These are phyloP conservation scores for Kwoniella botswanensis DNA, from an alignment of 768 basidiomycete genomes.

Conservation along the genomic window DNA sequence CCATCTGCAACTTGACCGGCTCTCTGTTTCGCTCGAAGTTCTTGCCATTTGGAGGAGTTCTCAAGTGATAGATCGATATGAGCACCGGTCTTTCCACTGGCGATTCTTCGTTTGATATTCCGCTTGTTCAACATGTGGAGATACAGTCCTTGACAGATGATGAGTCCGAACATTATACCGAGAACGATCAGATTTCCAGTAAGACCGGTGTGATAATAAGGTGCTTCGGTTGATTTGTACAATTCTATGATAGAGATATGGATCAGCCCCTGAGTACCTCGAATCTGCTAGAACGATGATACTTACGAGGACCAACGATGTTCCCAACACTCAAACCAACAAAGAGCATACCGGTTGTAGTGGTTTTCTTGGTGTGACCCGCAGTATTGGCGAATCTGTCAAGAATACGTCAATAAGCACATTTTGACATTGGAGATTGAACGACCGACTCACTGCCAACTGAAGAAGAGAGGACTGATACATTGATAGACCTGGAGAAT, in stretches of 20 bases:
- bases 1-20: slow-evolving; percentile 18
- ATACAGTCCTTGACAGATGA: slow-evolving; percentile 19
- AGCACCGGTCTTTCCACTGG: slow-evolving; percentile 23
- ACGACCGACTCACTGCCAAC: slow-evolving; percentile 20
- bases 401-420: too few relatives aligned
- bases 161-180: slow-evolving; percentile 9
- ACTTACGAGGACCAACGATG: slow-evolving; percentile 30
- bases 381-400: slow-evolving; percentile 29
- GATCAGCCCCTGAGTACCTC: not conserved
- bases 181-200: slow-evolving; percentile 21
- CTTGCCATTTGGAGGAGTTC: slow-evolving; percentile 14
- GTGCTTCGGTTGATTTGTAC: slow-evolving; percentile 13
- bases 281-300: not conserved
- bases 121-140: slow-evolving; percentile 16
- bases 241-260: not conserved
- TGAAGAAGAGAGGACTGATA: slow-evolving; percentile 37
- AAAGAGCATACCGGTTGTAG: slow-evolving; percentile 40
- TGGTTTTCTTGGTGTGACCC: slow-evolving; percentile 46
- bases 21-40: slow-evolving; percentile 13
- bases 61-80: slow-evolving; percentile 21
- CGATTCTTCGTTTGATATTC: slow-evolving; percentile 20
- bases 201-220: slow-evolving; percentile 21
- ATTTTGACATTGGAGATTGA: not conserved
- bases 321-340: slow-evolving; percentile 38
- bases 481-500: slow-evolving; percentile 41